Evolutionary conservation across 371 early-diverging fungal species (phyloP).

Genomic region (Mortierella polycephala): DNA sequence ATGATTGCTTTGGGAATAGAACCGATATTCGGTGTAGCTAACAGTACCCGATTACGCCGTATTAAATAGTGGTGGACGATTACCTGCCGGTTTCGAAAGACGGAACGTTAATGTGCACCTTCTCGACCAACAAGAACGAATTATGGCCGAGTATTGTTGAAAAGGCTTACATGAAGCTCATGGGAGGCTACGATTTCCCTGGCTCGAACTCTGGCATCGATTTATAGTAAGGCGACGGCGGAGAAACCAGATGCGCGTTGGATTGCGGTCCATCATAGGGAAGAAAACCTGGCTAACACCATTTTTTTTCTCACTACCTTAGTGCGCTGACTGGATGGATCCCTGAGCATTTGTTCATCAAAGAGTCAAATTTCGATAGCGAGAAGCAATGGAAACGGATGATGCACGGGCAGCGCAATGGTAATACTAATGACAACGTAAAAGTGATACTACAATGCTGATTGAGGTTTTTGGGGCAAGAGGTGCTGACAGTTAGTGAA

Average conservation of each 20-base stretch:
- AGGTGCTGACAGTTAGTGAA: slow-evolving; percentile 33
- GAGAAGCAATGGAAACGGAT: slow-evolving; percentile 84
- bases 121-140: slow-evolving; percentile 79
- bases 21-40: too few species aligned
- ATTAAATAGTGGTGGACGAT: slow-evolving; percentile 83
- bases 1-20: too few species aligned
- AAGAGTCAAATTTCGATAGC: slow-evolving; percentile 72
- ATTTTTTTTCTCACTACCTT: not conserved
- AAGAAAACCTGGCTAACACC: not conserved
- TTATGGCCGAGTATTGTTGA: slow-evolving; percentile 91
- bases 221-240: slow-evolving; percentile 68
- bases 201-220: slow-evolving; percentile 95
- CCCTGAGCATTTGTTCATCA: slow-evolving; percentile 89
- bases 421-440: slow-evolving; percentile 43
- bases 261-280: not conserved
- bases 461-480: not conserved
- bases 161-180: slow-evolving; percentile 94
- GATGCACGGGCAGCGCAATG: slow-evolving; percentile 73
- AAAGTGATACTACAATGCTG: slow-evolving; percentile 1
- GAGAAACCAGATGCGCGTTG: not conserved
- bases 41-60: too few species aligned
- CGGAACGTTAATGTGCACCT: slow-evolving; percentile 86
- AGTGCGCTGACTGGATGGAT: slow-evolving; percentile 92
- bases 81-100: slow-evolving; percentile 80
- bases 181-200: slow-evolving; percentile 95